Evolutionary conservation across 225 moss, liverwort and hornwort species (phyloP), one percentile per base, ranked within the genome.

Genomic region (Sphagnum tenellum): DNA sequence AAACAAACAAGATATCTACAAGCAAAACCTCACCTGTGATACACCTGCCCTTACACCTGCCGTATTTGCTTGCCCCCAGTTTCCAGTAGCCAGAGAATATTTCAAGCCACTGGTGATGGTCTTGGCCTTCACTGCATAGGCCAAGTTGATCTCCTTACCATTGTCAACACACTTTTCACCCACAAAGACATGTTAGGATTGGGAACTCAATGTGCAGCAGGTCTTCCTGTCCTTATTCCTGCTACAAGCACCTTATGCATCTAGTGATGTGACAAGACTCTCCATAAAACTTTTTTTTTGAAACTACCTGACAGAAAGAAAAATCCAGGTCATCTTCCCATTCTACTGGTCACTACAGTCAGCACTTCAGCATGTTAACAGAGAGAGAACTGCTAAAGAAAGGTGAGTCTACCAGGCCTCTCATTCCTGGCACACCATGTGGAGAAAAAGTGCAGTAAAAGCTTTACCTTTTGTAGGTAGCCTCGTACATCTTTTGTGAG

Each of bases 31-130:
- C 73, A 78, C 78, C 81, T 98, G 98, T 52, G 98, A 98, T 46
- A 98, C 98, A 45, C 98, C 98, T 66, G 98, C 98, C 69, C 98
- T 83, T 55, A 89, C 98, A 70, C 98, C 98, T 66, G 98, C 93
- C 59, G 98, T 98, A 49, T 98, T 98, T 45, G 93, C 98, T 75
- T 98, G 98, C 64, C 98, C 98, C 98, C 98, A 98, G 66, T 98
- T 98, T 46, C 98, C 98, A 8, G 98, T 98, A 46, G 98, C 98
- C 53, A 98, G 77, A 48, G 98, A 98, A 70, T 98, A 98, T 61
- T 98, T 98, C 75, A 98, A 79, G 12, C 98, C 98, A 82, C 98
- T 98, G 14, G 98, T 98, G 11, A 98, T 98, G 10, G 98, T 98
- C 67, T 98, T 98, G 1, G 98, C 98, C 71, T 98, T 98, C 67